A percentile compares a stretch with the other conserved stretches of the same genome.
phyloP scores from a whole-genome alignment of 2,329 filamentous ascomycete species.

The Calycina herbarum region DNA sequence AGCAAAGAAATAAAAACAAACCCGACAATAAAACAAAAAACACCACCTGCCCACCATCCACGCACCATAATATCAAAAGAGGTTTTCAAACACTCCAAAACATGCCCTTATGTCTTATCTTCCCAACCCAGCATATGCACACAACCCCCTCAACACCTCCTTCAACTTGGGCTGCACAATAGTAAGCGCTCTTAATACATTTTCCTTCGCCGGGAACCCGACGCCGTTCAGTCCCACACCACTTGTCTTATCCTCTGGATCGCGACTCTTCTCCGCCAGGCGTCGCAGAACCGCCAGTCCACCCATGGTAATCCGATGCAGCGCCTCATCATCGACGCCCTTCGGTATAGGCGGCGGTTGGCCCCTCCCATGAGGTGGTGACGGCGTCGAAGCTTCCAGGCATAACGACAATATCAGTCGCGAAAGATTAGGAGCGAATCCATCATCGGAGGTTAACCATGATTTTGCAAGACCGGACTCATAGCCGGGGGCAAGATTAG shows the following conservation, averaged over 20 bases:
- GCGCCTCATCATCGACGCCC: conserved; percentile 38
- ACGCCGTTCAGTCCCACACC: conserved; percentile 53
- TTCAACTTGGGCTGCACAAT: conserved; percentile 63
- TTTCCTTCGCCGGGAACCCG: conserved; percentile 66
- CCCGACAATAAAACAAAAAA: no score
- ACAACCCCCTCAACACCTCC: conserved; percentile 68
- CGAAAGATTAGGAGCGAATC: conserved; percentile 78
- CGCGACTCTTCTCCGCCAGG: conserved; percentile 66
- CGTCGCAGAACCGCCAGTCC: conserved; percentile 67
- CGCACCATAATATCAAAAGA: not conserved
- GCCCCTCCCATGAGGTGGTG: conserved; percentile 42
- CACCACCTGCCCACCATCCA: no score
- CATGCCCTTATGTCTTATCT: conserved; percentile 31
- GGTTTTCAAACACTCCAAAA: not conserved
- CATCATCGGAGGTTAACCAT: conserved; percentile 83
- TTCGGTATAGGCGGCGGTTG: conserved; percentile 24
- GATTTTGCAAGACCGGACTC: conserved; percentile 71
- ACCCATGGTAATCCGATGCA: conserved; percentile 59
- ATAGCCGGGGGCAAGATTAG: conserved; percentile 69
- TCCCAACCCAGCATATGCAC: conserved; percentile 60
- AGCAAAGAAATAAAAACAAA: not conserved
- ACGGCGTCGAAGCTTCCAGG: conserved; percentile 51
- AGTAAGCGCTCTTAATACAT: conserved; percentile 65
- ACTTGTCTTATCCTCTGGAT: conserved; percentile 50
- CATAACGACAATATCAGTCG: conserved; percentile 73